Percentiles rank a stretch among this genome's conserved stretches.
These are phyloP conservation scores for Lodderomyces jiufengensis DNA, from an alignment of 1,139 yeast genomes.

Conservation along the genomic window DNA sequence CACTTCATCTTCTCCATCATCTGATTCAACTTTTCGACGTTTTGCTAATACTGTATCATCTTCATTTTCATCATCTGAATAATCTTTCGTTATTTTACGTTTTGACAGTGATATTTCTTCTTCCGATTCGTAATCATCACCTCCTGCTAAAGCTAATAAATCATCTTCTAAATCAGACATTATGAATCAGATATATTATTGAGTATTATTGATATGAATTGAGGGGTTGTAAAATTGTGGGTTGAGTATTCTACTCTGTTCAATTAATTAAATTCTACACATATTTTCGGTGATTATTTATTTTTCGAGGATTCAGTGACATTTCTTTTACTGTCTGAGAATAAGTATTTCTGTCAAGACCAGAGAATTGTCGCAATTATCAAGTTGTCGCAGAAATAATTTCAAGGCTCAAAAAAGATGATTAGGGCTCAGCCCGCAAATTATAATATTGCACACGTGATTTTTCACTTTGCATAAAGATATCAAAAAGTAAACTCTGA, in stretches of 20 bases:
- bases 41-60: conserved; percentile 19
- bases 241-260: too few relatives aligned
- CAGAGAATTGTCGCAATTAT: too few relatives aligned
- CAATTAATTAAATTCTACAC: too few relatives aligned
- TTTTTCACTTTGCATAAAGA: not conserved
- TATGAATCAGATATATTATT: conserved; percentile 1
- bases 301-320: too few relatives aligned
- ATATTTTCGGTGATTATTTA: too few relatives aligned
- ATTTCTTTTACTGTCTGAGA: too few relatives aligned
- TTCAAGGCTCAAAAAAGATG: not conserved
- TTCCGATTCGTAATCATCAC: conserved; percentile 34
- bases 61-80: conserved; percentile 31
- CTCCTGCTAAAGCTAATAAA: conserved; percentile 87
- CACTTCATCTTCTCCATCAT: conserved; percentile 16
- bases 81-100: conserved; percentile 18
- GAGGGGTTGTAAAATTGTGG: conserved; percentile 1
- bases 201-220: not conserved
- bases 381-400: too few relatives aligned
- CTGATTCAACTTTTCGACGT: conserved; percentile 15
- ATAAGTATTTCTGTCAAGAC: too few relatives aligned
- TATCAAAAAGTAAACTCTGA: not conserved
- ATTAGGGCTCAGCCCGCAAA: conserved; percentile 5
- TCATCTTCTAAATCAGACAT: conserved; percentile 80
- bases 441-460: conserved; percentile 4
- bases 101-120: conserved; percentile 19